A percentile compares a stretch with the other conserved stretches of the same genome.
phyloP scores from a whole-genome alignment of 306 rosid species.

The Mimosa pudica region DNA sequence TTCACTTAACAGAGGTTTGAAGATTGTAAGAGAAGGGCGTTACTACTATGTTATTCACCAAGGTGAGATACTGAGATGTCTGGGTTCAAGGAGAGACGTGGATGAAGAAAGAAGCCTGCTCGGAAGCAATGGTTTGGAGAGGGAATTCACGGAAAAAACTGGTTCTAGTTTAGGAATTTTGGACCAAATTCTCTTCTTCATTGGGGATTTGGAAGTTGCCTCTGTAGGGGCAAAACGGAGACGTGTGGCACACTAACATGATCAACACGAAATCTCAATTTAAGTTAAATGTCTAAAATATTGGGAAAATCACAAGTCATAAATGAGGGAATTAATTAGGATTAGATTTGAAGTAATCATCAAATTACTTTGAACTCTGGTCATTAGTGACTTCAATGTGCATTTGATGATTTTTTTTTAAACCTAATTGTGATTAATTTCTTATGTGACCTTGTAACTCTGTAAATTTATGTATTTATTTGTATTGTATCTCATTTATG shows the following conservation, averaged over 20 bases:
- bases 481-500: slow-evolving; percentile 9
- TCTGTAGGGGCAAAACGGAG: slow-evolving; percentile 64
- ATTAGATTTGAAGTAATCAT: too few relatives aligned
- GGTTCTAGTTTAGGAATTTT: slow-evolving; percentile 57
- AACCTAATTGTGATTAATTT: too few relatives aligned
- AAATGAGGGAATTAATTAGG: too few relatives aligned
- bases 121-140: slow-evolving; percentile 32
- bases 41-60: slow-evolving; percentile 79
- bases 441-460: too few relatives aligned
- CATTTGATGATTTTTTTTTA: too few relatives aligned
- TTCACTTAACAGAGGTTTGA: slow-evolving; percentile 60
- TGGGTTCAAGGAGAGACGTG: slow-evolving; percentile 59
- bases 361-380: too few relatives aligned
- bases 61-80: slow-evolving; percentile 66
- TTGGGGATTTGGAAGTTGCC: slow-evolving; percentile 83
- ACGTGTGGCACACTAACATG: slow-evolving; percentile 35
- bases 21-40: slow-evolving; percentile 68
- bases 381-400: too few relatives aligned
- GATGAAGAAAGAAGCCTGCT: slow-evolving; percentile 31
- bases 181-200: slow-evolving; percentile 75
- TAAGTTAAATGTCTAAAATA: slow-evolving; percentile 28
- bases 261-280: slow-evolving; percentile 17
- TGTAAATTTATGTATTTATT: slow-evolving; percentile 30
- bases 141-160: slow-evolving; percentile 39
- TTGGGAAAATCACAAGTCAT: too few relatives aligned